Conservation (phyloP, 306 rosid genomes). For the Luffa acutangula region DNA sequence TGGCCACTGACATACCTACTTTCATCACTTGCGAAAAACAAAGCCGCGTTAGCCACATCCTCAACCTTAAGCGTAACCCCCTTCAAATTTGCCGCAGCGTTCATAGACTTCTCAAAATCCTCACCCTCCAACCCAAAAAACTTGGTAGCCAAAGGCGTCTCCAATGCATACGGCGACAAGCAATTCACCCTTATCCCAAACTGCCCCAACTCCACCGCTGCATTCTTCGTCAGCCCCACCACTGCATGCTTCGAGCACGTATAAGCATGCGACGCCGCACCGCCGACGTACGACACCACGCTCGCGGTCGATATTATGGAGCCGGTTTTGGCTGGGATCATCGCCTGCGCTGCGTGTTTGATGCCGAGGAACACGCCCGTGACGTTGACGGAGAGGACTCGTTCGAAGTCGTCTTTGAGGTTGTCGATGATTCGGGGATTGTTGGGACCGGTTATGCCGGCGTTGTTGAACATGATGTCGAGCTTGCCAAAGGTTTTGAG, state of each 20-base stretch:
- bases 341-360: conserved; percentile 58
- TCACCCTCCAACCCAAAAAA: conserved; percentile 31
- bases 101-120: conserved; percentile 34
- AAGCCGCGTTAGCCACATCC: conserved; percentile 73
- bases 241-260: conserved; percentile 63
- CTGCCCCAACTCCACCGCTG: conserved; percentile 66
- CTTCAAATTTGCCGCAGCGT: conserved; percentile 39
- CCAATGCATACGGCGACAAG: conserved; percentile 57
- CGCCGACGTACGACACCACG: conserved; percentile 46
- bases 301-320: conserved; percentile 53
- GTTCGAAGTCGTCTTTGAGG: conserved; percentile 51
- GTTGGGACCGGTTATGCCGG: conserved; percentile 40
- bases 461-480: conserved; percentile 84
- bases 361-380: conserved; percentile 69
- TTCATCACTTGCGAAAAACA: conserved; percentile 66
- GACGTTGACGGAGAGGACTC: conserved; percentile 42
- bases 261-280: conserved; percentile 60
- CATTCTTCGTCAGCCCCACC: conserved; percentile 53
- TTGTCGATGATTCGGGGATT: conserved; percentile 44
- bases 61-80: conserved; percentile 45
- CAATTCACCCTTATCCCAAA: conserved; percentile 80
- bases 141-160: conserved; percentile 40
- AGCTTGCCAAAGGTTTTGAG: conserved; percentile 36
- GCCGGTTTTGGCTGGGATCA: conserved; percentile 41
- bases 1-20: conserved; percentile 73